These are phyloP conservation scores for Gynochthodes officinalis DNA, from an alignment of 257 asterid genomes.

Conservation along the genomic window DNA sequence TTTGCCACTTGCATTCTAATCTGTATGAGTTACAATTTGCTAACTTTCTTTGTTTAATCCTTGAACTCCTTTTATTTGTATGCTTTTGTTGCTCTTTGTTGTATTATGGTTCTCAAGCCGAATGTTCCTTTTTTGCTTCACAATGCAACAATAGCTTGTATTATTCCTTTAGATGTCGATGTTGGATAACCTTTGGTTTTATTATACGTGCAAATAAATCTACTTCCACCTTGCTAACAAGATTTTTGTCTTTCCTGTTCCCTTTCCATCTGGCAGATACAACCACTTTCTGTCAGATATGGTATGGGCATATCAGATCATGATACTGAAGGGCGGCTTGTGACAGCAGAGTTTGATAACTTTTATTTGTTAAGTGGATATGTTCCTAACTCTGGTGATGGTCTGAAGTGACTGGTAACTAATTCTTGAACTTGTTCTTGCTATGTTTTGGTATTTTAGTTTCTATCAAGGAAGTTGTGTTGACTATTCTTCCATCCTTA, in stretches of 20 bases:
- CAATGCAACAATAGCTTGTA: too few relatives aligned
- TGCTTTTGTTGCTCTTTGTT: background rate
- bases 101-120: background rate
- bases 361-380: constrained; percentile 72
- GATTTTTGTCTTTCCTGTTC: constrained; percentile 6
- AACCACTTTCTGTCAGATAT: constrained; percentile 79
- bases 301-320: constrained; percentile 91
- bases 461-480: background rate
- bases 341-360: constrained; percentile 74
- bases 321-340: constrained; percentile 92
- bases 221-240: background rate
- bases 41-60: background rate
- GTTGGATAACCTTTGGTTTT: background rate
- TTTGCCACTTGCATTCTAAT: background rate
- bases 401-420: constrained; percentile 80
- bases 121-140: background rate
- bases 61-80: background rate
- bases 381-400: constrained; percentile 96
- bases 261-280: constrained; percentile 46
- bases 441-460: background rate
- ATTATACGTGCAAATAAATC: background rate
- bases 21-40: background rate
- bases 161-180: background rate
- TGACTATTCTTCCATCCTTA: constrained; percentile 25
- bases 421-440: background rate